Percentiles rank a stretch among this genome's conserved stretches.
phyloP scores from a whole-genome alignment of 1,284 basidiomycete genomes.

The Microstroma glucosiphilum region DNA sequence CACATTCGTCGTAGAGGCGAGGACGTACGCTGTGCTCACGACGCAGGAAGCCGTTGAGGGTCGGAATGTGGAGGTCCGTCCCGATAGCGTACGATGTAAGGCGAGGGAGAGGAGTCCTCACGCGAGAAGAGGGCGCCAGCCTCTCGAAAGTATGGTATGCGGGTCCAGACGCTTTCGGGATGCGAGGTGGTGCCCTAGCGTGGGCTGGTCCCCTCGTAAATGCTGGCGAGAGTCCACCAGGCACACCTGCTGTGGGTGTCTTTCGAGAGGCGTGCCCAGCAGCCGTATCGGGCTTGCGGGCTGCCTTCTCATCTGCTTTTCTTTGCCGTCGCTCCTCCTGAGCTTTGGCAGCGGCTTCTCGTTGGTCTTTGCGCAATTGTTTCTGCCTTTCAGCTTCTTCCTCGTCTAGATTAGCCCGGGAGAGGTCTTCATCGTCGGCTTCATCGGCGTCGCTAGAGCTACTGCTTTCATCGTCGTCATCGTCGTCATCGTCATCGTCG shows the following conservation, averaged over 20 bases:
- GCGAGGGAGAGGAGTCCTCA: constrained; percentile 40
- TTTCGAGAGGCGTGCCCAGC: neutral
- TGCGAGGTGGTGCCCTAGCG: constrained; percentile 16
- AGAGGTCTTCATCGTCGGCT: constrained; percentile 22
- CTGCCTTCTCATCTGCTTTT: neutral
- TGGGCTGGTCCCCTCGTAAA: constrained; percentile 1
- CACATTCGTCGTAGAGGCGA: constrained; percentile 82
- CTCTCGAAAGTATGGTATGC: constrained; percentile 49
- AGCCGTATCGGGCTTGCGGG: constrained; percentile 2
- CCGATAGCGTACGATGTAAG: constrained; percentile 70
- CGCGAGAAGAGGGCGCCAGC: constrained; percentile 37
- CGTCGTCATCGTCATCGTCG: constrained; percentile 51
- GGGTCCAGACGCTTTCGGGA: constrained; percentile 26
- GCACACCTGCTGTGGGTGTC: constrained; percentile 2
- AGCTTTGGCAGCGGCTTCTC: neutral
- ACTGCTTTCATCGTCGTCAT: constrained; percentile 41
- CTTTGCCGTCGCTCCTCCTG: constrained; percentile 5
- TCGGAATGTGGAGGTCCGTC: constrained; percentile 56
- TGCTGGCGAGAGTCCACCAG: neutral
- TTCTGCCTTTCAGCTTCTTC: neutral
- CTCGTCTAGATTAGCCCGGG: constrained; percentile 15
- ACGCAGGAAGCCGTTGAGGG: constrained; percentile 63
- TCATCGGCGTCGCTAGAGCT: constrained; percentile 49
- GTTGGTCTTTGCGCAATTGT: neutral
- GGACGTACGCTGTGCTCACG: constrained; percentile 86